Evolutionary conservation across 768 basidiomycete genomes (phyloP).

Genomic region (Sporobolomyces pararoseus): DNA sequence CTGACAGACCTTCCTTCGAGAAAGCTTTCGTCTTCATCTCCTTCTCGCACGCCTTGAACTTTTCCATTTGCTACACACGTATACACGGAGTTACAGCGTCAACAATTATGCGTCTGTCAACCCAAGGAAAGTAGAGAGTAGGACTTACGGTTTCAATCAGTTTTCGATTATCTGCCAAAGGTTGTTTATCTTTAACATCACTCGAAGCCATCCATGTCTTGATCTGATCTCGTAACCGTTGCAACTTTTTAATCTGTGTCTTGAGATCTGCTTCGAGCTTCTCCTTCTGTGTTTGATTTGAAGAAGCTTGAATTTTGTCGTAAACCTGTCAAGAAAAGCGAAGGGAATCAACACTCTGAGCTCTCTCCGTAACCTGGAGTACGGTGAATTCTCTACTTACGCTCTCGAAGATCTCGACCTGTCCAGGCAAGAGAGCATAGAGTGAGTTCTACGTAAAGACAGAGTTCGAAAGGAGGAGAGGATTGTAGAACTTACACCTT

Average conservation of each 20-base stretch:
- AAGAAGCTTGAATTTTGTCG: slow-evolving; percentile 94
- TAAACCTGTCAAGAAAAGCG: slow-evolving; percentile 63
- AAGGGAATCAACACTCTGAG: too few relatives aligned
- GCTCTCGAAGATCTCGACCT: slow-evolving; percentile 50
- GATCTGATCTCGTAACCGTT: slow-evolving; percentile 77
- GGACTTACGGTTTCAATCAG: slow-evolving; percentile 85
- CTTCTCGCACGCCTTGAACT: slow-evolving; percentile 99
- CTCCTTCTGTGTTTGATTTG: slow-evolving; percentile 97
- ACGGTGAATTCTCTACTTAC: slow-evolving; percentile 9
- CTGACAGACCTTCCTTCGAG: slow-evolving; percentile 94
- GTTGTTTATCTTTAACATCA: slow-evolving; percentile 97
- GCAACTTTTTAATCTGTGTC: slow-evolving; percentile 96
- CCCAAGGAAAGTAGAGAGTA: not conserved
- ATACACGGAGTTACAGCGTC: slow-evolving; percentile 19
- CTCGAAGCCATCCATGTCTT: slow-evolving; percentile 95
- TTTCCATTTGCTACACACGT: slow-evolving; percentile 92
- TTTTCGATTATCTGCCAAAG: slow-evolving; percentile 84
- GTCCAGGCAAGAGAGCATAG: not conserved
- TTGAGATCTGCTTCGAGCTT: slow-evolving; percentile 89
- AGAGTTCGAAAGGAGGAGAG: not conserved
- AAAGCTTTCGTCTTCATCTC: slow-evolving; percentile 99
- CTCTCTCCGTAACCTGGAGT: slow-evolving; percentile 53
- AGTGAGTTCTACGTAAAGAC: not conserved
- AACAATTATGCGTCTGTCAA: too few relatives aligned
- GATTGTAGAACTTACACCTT: slow-evolving; percentile 58